These are phyloP conservation scores for Pseudogymnoascus sp. DNA, from an alignment of 2,329 filamentous ascomycete species.

Conservation along the genomic window DNA sequence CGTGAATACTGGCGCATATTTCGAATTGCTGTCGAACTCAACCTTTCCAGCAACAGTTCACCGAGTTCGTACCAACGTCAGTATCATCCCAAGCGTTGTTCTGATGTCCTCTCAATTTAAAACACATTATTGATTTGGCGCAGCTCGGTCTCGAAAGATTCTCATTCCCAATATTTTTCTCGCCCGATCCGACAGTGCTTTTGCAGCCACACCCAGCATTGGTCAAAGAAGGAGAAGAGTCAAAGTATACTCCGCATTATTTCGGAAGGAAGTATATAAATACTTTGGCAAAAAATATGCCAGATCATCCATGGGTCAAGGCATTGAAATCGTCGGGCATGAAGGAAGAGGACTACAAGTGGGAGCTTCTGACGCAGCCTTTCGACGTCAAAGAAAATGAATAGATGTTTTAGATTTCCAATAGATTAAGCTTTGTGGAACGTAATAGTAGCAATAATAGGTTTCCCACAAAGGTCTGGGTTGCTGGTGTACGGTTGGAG, in stretches of 20 bases:
- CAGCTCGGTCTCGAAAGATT: not conserved
- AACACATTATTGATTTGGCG: not conserved
- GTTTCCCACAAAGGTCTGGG: not conserved
- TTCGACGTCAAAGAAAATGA: not conserved
- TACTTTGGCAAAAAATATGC: not conserved
- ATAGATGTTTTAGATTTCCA: not conserved
- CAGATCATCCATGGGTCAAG: not conserved
- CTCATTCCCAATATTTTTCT: not conserved
- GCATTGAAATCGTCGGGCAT: not conserved
- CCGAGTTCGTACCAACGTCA: not conserved
- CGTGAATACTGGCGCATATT: not conserved
- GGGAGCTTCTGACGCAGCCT: not conserved
- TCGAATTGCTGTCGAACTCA: not conserved
- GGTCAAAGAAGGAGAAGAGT: not conserved
- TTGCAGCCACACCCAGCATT: not conserved
- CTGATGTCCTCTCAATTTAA: not conserved
- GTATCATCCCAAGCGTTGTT: not conserved
- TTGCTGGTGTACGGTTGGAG: not conserved
- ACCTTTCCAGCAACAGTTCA: not conserved
- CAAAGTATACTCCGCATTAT: not conserved
- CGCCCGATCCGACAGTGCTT: not conserved
- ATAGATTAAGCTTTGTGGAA: not conserved
- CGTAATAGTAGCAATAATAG: not conserved
- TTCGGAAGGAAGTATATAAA: not conserved
- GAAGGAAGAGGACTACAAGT: not conserved